Evolutionary conservation across 148 eudicot genomes (phyloP).

Genomic region (Rhododendron williamsianum): DNA sequence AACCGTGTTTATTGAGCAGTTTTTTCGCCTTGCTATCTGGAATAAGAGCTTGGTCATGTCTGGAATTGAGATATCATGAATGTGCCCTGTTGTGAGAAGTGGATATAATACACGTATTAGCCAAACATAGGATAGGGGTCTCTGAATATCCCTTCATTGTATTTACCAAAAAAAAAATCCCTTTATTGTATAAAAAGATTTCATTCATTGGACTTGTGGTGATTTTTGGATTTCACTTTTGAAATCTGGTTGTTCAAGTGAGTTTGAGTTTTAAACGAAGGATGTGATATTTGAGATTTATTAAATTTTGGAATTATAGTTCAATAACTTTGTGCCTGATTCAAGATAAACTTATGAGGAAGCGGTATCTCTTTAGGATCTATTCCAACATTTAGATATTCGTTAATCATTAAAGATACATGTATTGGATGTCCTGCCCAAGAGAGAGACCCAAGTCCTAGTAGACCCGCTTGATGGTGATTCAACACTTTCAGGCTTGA

Average conservation of each 20-base stretch:
- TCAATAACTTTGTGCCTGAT: background rate
- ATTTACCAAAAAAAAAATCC: too few relatives aligned
- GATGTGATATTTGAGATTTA: background rate
- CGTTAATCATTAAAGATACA: too few relatives aligned
- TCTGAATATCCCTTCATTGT: background rate
- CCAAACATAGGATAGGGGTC: background rate
- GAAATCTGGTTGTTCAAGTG: background rate
- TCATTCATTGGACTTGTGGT: background rate
- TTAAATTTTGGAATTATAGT: background rate
- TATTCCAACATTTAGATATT: too few relatives aligned
- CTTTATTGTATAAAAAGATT: background rate
- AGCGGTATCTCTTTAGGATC: background rate
- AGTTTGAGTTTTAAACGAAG: background rate
- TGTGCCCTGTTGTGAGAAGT: background rate
- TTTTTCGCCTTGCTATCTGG: background rate
- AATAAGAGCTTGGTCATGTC: background rate
- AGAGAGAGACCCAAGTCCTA: background rate
- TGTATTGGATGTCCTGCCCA: too few relatives aligned
- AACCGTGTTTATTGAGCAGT: background rate
- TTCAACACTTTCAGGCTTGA: background rate
- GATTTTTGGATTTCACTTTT: background rate
- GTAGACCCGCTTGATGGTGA: background rate
- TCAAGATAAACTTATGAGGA: too few relatives aligned
- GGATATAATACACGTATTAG: background rate
- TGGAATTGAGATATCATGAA: background rate